Base-by-base conservation (phyloP, 1,139 yeast species). In the Kurtzmaniella quercitrusa region DNA sequence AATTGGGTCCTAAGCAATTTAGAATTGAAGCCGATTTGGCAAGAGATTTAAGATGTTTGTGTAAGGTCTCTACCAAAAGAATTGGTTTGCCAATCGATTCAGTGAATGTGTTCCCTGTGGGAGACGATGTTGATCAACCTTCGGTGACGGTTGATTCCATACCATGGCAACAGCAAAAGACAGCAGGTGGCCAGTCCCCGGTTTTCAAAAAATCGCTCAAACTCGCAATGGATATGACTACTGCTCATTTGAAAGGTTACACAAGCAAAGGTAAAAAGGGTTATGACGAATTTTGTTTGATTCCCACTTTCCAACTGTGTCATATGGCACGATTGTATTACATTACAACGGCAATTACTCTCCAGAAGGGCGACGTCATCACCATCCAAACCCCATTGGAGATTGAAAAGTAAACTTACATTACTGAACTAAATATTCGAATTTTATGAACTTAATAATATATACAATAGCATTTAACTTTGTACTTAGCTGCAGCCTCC, bases 401-500 rank as follows among this genome's bases (percentile, higher is more conserved):
- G 5, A 55, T 68, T 22, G 60, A 63, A 43, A 57, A 57, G 38
- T 36, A 45, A 33, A 7, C 18, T 5, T 5, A 14, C 18, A n/a
- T 5, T 30, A 30, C 7, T 14, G 16, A 30, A 14, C 6, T 28
- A 30, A 14, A 12, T 14, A 30, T 30, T 14, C 18, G 15, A 14
- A 30, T 30, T 30, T 14, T 30, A 30, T 30, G 18, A 14, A 14
- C 4, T 8, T 14, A 11, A 8, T 30, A 30, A 30, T 35, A n/a
- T 15, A 11, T 18, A 26, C 30, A 28, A 28, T 8, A 14, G 18
- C 18, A 30, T 30, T 19, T 7, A 12, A 17, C 6, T 17, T 34
- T 16, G 4, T n/a, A 2, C 3, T 63, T 60, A 80, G 61, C 84
- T 79, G 2, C 86, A 76, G 51, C 89, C 82, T 42, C 84, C 75